Conservation (phyloP, 2,329 filamentous ascomycete species). For the Diplodia mutila region DNA sequence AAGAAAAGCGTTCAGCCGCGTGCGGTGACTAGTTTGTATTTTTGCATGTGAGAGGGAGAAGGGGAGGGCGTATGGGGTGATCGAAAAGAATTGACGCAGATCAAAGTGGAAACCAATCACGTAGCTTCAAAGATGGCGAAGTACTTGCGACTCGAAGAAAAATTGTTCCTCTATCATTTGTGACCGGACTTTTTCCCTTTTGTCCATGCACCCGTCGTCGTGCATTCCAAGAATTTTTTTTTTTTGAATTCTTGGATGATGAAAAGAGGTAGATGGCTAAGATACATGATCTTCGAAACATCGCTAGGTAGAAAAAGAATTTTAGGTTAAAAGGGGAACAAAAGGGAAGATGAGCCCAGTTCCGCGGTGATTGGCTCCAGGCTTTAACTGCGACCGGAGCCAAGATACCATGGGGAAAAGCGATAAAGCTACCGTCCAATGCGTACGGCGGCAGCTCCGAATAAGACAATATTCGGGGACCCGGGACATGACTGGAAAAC, state of each 20-base stretch:
- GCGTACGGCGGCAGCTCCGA: background rate
- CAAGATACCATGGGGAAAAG: background rate
- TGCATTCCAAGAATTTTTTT: background rate
- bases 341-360: background rate
- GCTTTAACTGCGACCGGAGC: background rate
- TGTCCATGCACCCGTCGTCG: background rate
- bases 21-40: background rate
- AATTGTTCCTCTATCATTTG: constrained; percentile 1
- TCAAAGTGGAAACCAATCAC: too few relatives aligned
- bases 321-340: background rate
- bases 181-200: background rate
- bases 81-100: too few relatives aligned
- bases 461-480: background rate
- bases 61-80: too few relatives aligned
- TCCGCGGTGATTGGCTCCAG: background rate
- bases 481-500: background rate
- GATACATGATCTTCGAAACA: constrained; percentile 11
- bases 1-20: too few relatives aligned
- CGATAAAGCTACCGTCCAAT: background rate
- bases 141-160: too few relatives aligned
- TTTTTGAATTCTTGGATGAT: background rate
- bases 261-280: background rate
- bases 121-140: too few relatives aligned
- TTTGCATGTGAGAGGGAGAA: too few relatives aligned
- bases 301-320: background rate